Conservation (phyloP, 2,329 filamentous ascomycete species). For the Fusarium sp. region DNA sequence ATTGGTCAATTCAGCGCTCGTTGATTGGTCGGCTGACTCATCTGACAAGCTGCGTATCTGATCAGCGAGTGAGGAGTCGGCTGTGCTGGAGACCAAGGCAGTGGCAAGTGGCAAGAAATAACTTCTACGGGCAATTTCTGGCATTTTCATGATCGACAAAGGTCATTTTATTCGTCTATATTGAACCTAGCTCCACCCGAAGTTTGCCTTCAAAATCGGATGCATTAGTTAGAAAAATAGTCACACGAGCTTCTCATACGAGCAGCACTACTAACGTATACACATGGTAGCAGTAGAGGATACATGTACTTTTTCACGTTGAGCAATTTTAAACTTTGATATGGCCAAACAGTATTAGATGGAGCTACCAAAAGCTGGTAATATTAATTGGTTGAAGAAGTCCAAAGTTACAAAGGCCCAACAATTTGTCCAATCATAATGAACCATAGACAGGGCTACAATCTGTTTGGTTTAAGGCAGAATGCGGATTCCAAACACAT, state of each 20-base stretch:
- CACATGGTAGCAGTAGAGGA: no score
- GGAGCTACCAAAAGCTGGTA: background rate
- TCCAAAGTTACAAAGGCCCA: background rate
- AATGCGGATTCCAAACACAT: conserved; percentile 2
- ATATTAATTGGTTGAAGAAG: background rate
- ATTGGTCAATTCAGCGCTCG: conserved; percentile 32
- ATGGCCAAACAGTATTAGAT: background rate
- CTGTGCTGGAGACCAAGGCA: conserved; percentile 8
- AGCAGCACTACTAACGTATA: background rate
- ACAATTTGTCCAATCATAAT: conserved; percentile 18
- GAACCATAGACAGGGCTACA: background rate
- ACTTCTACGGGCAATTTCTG: conserved; percentile 6
- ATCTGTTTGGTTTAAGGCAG: background rate
- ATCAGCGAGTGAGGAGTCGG: conserved; percentile 13
- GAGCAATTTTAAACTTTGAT: background rate
- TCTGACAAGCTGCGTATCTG: conserved; percentile 17
- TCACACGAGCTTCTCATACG: conserved; percentile 33
- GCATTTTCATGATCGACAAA: conserved; percentile 12
- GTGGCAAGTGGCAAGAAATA: conserved; percentile 34
- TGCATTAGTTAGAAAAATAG: background rate
- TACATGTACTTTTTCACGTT: background rate
- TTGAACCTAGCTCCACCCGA: background rate
- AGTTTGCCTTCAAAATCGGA: conserved; percentile 10
- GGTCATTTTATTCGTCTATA: background rate
- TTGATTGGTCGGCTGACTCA: conserved; percentile 36